A percentile compares a stretch with the other conserved stretches of the same genome.
Evolutionary conservation across 2,329 filamentous ascomycete species (phyloP).

Genomic region (Knufia fluminis): DNA sequence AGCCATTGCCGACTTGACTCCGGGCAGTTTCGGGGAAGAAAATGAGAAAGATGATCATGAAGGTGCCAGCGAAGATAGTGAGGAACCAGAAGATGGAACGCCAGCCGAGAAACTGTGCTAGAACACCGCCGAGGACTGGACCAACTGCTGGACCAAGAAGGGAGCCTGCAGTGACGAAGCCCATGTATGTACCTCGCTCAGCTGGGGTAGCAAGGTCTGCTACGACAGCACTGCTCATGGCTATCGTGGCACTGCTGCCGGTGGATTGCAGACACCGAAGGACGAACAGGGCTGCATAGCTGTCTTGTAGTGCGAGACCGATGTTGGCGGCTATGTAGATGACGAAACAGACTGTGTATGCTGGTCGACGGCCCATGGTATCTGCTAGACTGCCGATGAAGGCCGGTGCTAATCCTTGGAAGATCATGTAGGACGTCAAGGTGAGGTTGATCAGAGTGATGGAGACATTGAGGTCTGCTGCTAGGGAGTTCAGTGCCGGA

Average conservation of each 20-base stretch:
- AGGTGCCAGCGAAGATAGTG: conserved; percentile 36
- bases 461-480: conserved; percentile 30
- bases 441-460: conserved; percentile 25
- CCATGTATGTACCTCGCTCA: conserved; percentile 35
- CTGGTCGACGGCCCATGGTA: conserved; percentile 41
- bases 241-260: conserved; percentile 32
- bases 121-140: conserved; percentile 35
- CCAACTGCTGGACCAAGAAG: conserved; percentile 38
- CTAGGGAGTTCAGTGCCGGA: conserved; percentile 35
- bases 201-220: conserved; percentile 31
- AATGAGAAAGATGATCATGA: conserved; percentile 24
- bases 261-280: conserved; percentile 31
- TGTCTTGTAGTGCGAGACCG: conserved; percentile 33
- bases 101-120: conserved; percentile 43
- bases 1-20: conserved; percentile 32
- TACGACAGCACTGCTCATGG: conserved; percentile 33
- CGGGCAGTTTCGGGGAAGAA: conserved; percentile 32
- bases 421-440: conserved; percentile 32
- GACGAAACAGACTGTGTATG: conserved; percentile 37
- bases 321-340: conserved; percentile 38
- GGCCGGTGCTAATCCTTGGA: conserved; percentile 46
- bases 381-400: conserved; percentile 45
- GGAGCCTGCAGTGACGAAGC: conserved; percentile 28
- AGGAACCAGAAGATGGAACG: conserved; percentile 48
- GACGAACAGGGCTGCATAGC: conserved; percentile 30